phyloP scores from a whole-genome alignment of 2,329 filamentous ascomycete genomes.

The Arthrobotrys entomopaga region DNA sequence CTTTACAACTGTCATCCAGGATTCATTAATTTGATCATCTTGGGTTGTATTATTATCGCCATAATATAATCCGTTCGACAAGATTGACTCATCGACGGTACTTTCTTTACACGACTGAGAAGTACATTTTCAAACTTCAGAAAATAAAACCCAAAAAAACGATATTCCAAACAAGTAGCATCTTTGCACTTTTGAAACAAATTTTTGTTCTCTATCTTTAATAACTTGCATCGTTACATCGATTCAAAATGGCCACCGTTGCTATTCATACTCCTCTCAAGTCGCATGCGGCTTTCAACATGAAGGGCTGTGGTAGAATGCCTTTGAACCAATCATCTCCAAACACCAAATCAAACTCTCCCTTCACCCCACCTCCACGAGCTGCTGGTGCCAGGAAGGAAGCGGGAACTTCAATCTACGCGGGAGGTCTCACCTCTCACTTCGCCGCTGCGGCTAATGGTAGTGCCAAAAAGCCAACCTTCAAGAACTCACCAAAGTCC shows the following conservation, averaged over 20 bases:
- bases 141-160: neutral
- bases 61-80: constrained; percentile 56
- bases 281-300: constrained; percentile 91
- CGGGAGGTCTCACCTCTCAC: constrained; percentile 66
- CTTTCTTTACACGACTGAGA: constrained; percentile 43
- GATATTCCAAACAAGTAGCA: neutral
- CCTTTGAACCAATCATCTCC: constrained; percentile 88
- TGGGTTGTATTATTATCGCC: constrained; percentile 55
- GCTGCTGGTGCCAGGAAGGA: constrained; percentile 64
- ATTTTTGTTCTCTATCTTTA: constrained; percentile 32
- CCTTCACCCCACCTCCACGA: constrained; percentile 73
- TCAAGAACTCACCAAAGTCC: constrained; percentile 80
- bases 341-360: constrained; percentile 72
- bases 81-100: constrained; percentile 50
- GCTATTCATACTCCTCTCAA: constrained; percentile 90
- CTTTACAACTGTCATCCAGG: constrained; percentile 42
- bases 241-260: constrained; percentile 79
- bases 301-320: constrained; percentile 92
- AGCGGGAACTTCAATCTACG: constrained; percentile 71
- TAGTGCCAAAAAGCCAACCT: constrained; percentile 67
- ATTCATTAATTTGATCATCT: constrained; percentile 56
- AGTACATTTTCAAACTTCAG: constrained; percentile 17
- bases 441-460: constrained; percentile 42
- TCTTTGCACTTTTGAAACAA: constrained; percentile 26
- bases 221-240: constrained; percentile 58